Base-by-base conservation (phyloP, 2,329 filamentous ascomycete species). In the Pseudogymnoascus sp. region DNA sequence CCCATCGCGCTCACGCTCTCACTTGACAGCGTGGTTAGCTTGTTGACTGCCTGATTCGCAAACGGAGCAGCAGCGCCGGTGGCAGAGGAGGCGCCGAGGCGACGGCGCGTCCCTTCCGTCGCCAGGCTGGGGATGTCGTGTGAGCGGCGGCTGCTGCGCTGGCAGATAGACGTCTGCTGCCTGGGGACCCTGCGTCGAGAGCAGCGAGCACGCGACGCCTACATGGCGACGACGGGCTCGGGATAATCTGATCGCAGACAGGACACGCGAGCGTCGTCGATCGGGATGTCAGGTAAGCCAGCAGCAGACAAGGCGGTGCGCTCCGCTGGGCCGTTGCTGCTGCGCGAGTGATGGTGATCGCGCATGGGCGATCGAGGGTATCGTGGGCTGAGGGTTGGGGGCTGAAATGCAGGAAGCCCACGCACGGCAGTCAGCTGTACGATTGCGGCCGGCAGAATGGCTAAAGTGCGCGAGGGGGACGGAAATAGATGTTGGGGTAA, bases 361-460 rank as follows among this genome's bases (percentile, higher is more conserved):
- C 13, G 42, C 5, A 19, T 46, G 42, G 42, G 42, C 21, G 42
- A 46, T 46, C 21, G 21, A 50, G 44, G 44, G 44, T 50, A 50
- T 50, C 44, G 21, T 50, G 44, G 21, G 44, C 44, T 50, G 44
- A 13, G 40, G 21, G 42, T 50, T 50, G 44, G 44, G 44, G 44
- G 44, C 44, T 50, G 44, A 50, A 50, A 50, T 50, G 44, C 44
- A 50, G 44, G 44, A 21, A 50, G 44, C 44, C 44, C 44, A 50
- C 44, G 44, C 44, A 50, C 21, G 44, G 44, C 44, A 50, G 44
- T 50, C 44, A 50, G 44, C 44, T 50, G 44, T 50, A 50, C 44
- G 44, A 50, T 50, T 50, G 21, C 44, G 44, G 44, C 21, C 44
- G 44, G 44, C 13, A 50, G 13, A 50, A 50, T 50, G 44, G 44